These are phyloP conservation scores for Madurella mycetomatis DNA, from an alignment of 2,329 filamentous ascomycete species.

Conservation along the genomic window DNA sequence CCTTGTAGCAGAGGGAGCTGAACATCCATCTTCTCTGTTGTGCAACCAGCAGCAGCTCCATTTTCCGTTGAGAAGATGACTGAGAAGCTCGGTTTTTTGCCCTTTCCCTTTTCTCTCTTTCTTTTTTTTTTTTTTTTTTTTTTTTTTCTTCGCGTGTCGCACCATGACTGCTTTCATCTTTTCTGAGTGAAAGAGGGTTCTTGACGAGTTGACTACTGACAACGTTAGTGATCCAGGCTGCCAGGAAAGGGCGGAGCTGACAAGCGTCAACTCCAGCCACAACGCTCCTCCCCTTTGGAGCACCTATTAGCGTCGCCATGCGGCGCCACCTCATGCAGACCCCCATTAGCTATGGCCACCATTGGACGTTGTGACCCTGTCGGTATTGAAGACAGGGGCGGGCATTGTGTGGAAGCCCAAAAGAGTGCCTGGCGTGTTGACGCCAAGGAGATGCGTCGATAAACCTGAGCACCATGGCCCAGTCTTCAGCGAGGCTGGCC, in stretches of 20 bases:
- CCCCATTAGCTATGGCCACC: not conserved
- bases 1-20: too few relatives aligned
- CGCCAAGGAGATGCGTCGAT: not conserved
- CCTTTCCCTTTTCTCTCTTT: too few relatives aligned
- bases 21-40: too few relatives aligned
- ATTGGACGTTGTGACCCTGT: not conserved
- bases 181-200: too few relatives aligned
- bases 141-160: too few relatives aligned
- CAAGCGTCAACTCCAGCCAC: constrained; percentile 2
- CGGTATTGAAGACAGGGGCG: not conserved
- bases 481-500: not conserved
- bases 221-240: not conserved
- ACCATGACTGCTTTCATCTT: too few relatives aligned
- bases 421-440: not conserved
- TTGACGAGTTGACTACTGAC: too few relatives aligned
- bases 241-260: not conserved
- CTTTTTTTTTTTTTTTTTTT: too few relatives aligned
- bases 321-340: constrained; percentile 2
- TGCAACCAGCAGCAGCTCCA: too few relatives aligned
- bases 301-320: constrained; percentile 1
- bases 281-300: not conserved
- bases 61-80: too few relatives aligned
- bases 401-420: not conserved
- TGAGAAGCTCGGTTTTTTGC: too few relatives aligned
- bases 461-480: not conserved